Conservation (phyloP, 2,329 filamentous ascomycete species). For the Zymoseptoria tritici region DNA sequence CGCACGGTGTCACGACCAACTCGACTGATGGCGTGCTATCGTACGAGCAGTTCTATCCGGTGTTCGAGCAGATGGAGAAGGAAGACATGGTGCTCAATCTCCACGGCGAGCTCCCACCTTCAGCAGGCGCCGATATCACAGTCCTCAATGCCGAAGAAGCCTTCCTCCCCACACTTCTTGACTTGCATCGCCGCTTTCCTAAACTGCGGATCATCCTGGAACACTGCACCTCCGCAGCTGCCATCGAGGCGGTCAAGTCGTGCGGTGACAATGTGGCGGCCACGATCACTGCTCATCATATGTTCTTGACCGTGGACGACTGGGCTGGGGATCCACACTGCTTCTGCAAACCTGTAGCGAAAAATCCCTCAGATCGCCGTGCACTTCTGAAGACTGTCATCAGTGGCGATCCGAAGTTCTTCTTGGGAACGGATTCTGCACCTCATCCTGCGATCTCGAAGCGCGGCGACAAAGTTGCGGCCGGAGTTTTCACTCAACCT, state of each 20-base stretch:
- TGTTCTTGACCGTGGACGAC: slow-evolving; percentile 72
- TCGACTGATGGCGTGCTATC: slow-evolving; percentile 61
- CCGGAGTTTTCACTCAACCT: slow-evolving; percentile 74
- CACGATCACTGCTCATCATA: slow-evolving; percentile 81
- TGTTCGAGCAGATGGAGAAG: slow-evolving; percentile 84
- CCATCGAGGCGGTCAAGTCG: slow-evolving; percentile 65
- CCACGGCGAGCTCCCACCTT: slow-evolving; percentile 64
- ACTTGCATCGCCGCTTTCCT: slow-evolving; percentile 69
- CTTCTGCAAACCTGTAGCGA: slow-evolving; percentile 65
- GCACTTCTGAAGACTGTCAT: slow-evolving; percentile 61
- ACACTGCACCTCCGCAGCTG: slow-evolving; percentile 81
- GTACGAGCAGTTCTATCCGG: slow-evolving; percentile 64
- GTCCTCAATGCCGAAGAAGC: slow-evolving; percentile 61
- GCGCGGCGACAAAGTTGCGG: slow-evolving; percentile 51
- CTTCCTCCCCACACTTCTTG: slow-evolving; percentile 73
- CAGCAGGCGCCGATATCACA: slow-evolving; percentile 33
- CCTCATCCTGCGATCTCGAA: slow-evolving; percentile 59
- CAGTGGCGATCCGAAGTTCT: slow-evolving; percentile 58
- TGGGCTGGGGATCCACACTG: slow-evolving; percentile 64
- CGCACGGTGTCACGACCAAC: slow-evolving; percentile 51
- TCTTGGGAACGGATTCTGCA: slow-evolving; percentile 68
- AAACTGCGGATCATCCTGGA: slow-evolving; percentile 61
- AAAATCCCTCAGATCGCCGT: slow-evolving; percentile 61
- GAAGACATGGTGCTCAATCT: slow-evolving; percentile 57
- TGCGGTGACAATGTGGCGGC: slow-evolving; percentile 72